These are phyloP conservation scores for Beauveria scarabaeidicola DNA, from an alignment of 2,329 filamentous ascomycete genomes.

Conservation along the genomic window DNA sequence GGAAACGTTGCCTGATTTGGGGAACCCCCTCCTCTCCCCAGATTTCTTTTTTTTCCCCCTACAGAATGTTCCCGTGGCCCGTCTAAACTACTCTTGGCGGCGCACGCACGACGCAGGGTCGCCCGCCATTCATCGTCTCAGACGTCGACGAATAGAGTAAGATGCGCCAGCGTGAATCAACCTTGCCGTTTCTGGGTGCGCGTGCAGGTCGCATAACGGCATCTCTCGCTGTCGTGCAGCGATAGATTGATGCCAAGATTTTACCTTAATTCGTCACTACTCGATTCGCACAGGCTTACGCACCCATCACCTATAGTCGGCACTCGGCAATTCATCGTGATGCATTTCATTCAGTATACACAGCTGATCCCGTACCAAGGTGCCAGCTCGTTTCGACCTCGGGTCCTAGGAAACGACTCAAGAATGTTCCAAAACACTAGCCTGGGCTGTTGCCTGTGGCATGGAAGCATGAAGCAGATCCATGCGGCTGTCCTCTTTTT, in stretches of 20 bases:
- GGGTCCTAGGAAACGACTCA: not conserved
- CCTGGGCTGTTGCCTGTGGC: not conserved
- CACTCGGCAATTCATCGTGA: not conserved
- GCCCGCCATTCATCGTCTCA: conserved; percentile 10
- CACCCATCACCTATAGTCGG: not conserved
- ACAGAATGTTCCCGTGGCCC: not conserved
- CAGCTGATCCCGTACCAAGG: not conserved
- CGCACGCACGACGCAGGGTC: conserved; percentile 4
- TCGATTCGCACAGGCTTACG: not conserved
- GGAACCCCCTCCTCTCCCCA: not conserved
- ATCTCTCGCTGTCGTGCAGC: not conserved
- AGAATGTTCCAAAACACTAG: not conserved
- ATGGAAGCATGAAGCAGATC: not conserved
- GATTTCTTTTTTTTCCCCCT: not conserved
- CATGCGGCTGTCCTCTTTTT: not conserved
- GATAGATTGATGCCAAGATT: conserved; percentile 2
- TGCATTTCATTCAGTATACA: conserved; percentile 11
- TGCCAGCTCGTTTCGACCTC: not conserved
- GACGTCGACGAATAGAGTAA: conserved; percentile 11
- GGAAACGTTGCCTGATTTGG: conserved; percentile 4
- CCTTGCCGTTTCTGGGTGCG: conserved; percentile 10
- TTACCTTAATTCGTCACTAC: not conserved
- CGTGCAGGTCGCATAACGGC: not conserved
- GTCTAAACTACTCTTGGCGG: conserved; percentile 12
- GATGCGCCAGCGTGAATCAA: conserved; percentile 1